These are phyloP conservation scores for Aegilops umbellulata DNA, from an alignment of 176 grass and related monocot genomes.

Conservation along the genomic window DNA sequence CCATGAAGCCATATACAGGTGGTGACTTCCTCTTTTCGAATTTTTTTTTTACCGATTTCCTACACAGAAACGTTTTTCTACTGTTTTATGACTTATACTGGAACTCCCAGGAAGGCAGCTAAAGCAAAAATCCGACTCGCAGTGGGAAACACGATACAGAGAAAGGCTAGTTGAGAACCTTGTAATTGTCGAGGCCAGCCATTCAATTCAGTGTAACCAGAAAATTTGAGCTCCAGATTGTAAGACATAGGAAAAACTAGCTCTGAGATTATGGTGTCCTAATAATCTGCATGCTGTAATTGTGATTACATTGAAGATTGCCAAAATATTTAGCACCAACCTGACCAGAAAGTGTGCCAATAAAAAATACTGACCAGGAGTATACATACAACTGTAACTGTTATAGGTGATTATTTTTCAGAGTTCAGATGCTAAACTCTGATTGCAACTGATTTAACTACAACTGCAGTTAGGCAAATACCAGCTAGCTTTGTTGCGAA, in stretches of 20 bases:
- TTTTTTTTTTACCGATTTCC: not conserved
- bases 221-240: too few relatives aligned
- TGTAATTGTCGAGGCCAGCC: too few relatives aligned
- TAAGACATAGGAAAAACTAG: not conserved
- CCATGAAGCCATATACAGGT: not conserved
- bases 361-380: not conserved
- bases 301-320: not conserved
- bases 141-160: not conserved
- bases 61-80: not conserved
- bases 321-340: not conserved
- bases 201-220: too few relatives aligned
- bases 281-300: not conserved
- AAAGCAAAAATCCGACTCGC: not conserved
- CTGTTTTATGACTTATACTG: not conserved
- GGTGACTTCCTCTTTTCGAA: not conserved
- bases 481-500: not conserved
- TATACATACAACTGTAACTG: not conserved
- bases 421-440: not conserved
- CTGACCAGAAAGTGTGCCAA: too few relatives aligned
- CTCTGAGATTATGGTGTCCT: conserved; percentile 23
- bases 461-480: not conserved
- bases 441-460: not conserved
- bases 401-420: not conserved
- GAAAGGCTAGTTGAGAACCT: not conserved
- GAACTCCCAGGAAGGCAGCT: not conserved